These are phyloP conservation scores for Gentiana macrophylla DNA, from an alignment of 257 asterid genomes.

Conservation along the genomic window DNA sequence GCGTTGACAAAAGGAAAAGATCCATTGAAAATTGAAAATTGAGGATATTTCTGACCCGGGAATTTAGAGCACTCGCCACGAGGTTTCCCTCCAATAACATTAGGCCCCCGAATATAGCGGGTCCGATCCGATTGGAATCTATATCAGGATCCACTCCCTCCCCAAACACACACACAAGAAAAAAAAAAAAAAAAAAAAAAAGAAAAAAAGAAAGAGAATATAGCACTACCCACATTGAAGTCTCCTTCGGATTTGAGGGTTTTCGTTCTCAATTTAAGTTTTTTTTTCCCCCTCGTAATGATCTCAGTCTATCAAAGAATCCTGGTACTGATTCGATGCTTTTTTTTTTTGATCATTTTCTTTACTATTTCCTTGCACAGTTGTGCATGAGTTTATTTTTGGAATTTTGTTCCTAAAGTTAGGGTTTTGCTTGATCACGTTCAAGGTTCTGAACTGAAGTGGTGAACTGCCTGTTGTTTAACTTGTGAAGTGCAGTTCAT, in stretches of 20 bases:
- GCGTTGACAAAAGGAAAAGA: too few species aligned
- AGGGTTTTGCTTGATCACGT: too few species aligned
- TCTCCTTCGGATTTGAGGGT: background rate
- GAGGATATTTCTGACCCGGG: slow-evolving; percentile 1
- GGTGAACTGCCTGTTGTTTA: too few species aligned
- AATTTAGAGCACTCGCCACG: background rate
- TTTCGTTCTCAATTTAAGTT: background rate
- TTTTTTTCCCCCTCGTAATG: background rate
- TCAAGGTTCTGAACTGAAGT: too few species aligned
- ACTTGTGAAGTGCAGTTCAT: too few species aligned
- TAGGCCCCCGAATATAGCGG: slow-evolving; percentile 10
- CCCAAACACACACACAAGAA: background rate
- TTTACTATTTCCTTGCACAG: too few species aligned
- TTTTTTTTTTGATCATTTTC: too few species aligned
- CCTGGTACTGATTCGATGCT: too few species aligned
- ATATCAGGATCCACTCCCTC: background rate
- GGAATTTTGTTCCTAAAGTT: too few species aligned
- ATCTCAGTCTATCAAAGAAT: too few species aligned
- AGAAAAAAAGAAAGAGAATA: background rate
- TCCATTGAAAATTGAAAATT: too few species aligned
- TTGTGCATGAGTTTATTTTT: too few species aligned
- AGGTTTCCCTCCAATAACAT: background rate
- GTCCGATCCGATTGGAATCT: slow-evolving; percentile 10
- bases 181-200: background rate
- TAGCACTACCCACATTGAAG: slow-evolving; percentile 1